phyloP scores from a whole-genome alignment of 257 asterid species.

The Solanum chmielewskii region DNA sequence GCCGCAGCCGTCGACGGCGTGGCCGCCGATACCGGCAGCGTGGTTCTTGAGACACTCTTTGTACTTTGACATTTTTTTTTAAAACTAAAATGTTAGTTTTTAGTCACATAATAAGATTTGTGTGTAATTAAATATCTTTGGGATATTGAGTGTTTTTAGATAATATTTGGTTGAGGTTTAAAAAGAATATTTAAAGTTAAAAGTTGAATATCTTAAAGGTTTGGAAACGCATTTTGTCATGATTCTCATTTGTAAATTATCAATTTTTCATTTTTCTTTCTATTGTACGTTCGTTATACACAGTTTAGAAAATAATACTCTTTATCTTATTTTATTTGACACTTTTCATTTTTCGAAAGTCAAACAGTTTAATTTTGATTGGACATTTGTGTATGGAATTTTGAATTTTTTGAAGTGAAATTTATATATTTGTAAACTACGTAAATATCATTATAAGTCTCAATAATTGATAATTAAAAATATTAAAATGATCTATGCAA shows the following conservation, averaged over 20 bases:
- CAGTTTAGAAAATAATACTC: not conserved
- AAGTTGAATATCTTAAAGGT: not conserved
- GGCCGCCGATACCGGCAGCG: constrained; percentile 58
- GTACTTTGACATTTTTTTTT: constrained; percentile 4
- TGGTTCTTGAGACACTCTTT: constrained; percentile 60
- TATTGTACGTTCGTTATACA: not conserved
- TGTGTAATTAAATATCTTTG: not conserved
- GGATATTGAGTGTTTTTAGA: not conserved
- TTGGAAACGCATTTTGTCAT: not conserved
- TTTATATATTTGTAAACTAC: too few species aligned
- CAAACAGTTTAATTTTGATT: too few species aligned
- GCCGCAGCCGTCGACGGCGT: constrained; percentile 78
- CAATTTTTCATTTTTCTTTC: not conserved
- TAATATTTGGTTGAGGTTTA: not conserved
- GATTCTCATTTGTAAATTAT: too few species aligned
- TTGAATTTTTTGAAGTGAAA: too few species aligned
- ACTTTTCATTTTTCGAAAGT: too few species aligned
- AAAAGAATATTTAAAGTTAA: not conserved
- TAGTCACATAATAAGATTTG: too few species aligned
- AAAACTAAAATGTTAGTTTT: too few species aligned
- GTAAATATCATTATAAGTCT: too few species aligned
- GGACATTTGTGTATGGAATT: too few species aligned
- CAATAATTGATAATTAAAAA: too few species aligned
- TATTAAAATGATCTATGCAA: too few species aligned
- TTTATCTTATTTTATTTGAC: too few species aligned